Evolutionary conservation across 805 yeast species (phyloP), one percentile per base, ranked within the genome.

Genomic region (Kodamaea jinghongensis): DNA sequence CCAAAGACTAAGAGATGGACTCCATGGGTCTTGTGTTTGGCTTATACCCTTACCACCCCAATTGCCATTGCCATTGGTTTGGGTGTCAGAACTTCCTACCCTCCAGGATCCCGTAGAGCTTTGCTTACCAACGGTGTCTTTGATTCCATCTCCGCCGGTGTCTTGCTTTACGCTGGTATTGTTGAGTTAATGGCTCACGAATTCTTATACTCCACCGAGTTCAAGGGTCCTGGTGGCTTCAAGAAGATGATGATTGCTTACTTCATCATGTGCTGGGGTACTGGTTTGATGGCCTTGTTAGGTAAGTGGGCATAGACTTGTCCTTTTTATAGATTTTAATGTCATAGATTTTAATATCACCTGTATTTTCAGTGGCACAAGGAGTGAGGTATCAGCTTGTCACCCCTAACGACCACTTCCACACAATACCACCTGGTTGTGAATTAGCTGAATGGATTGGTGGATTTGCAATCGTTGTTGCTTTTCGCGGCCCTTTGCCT

Each of bases 201-300:
- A 43, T 63, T 63, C 48, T 54, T 63, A 50, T 62, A 52, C 45
- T 59, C 66, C 6, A 76, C 71, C 39, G 83, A 78, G 49, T 79
- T 84, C 56, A 79, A 78, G 51, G 82, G 85, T n/a, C 56, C 63
- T n/a, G 63, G 60, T 27, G 78, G 82, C 1, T 65, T 76, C 34
- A 67, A 65, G 44, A 76, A 63, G 42, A 76, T 76, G 75, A 38
- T 78, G 10, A 43, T 50, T 28, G 86, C 82, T 6, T 80, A 69
- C 52, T 47, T 71, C 38, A 64, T 71, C 28, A 77, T 76, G 76
- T 73, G 78, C 50, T 56, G 70, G 46, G 90, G 90, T 48, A 81
- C 85, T n/a, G 88, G 84, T 9, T 52, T 82, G 27, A 85, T 85
- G 91, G 88, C 90, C 2, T 60, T 83, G 23, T 65, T 84, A 44